Percentiles rank a stretch among this genome's conserved stretches.
These are phyloP conservation scores for Hortaea werneckii DNA, from an alignment of 2,329 filamentous ascomycete species.

Conservation along the genomic window DNA sequence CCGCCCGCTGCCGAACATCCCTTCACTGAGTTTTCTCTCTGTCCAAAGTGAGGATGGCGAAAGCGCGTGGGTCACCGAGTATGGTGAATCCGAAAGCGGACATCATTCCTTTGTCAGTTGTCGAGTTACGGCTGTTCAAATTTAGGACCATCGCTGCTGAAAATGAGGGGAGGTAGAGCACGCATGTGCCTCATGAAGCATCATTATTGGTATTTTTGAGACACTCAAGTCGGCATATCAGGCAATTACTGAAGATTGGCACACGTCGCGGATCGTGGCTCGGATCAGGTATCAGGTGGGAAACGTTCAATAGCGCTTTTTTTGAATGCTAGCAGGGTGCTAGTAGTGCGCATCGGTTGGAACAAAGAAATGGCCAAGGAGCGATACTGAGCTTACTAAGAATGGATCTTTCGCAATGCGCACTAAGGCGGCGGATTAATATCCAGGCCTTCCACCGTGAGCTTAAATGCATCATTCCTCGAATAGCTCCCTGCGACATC, in stretches of 20 bases:
- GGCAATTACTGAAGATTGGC: not conserved
- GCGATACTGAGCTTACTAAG: not conserved
- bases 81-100: not conserved
- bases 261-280: no score
- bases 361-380: not conserved
- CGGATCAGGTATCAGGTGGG: no score
- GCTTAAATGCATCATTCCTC: constrained; percentile 54
- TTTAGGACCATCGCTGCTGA: not conserved
- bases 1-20: no score
- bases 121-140: not conserved
- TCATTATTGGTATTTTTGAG: not conserved
- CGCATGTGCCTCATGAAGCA: not conserved
- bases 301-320: not conserved
- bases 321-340: not conserved
- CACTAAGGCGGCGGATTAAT: constrained; percentile 45
- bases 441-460: constrained; percentile 51
- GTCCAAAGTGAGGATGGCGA: not conserved
- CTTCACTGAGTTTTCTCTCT: no score
- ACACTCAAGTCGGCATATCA: not conserved
- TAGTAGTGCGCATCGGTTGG: not conserved
- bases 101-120: no score
- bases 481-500: constrained; percentile 83
- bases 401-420: not conserved
- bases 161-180: not conserved
- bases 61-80: not conserved